A percentile compares a stretch with the other conserved stretches of the same genome.
These are phyloP conservation scores for Fusarium tupiense DNA, from an alignment of 2,329 filamentous ascomycete species.

Conservation along the genomic window DNA sequence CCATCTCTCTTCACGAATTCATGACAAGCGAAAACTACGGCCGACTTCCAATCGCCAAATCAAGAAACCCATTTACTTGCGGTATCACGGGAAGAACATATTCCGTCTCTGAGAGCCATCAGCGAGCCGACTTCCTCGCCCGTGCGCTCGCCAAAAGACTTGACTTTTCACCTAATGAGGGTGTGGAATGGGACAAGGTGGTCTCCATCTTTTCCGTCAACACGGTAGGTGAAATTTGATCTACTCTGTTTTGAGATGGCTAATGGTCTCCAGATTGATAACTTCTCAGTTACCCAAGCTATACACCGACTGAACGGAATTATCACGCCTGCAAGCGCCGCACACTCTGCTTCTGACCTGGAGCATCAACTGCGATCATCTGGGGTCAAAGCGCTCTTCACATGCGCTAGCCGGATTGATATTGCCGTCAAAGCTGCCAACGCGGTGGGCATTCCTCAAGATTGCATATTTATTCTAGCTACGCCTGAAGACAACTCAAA, in stretches of 20 bases:
- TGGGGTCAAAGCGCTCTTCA: background rate
- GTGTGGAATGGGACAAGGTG: constrained; percentile 83
- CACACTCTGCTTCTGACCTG: background rate
- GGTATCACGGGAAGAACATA: background rate
- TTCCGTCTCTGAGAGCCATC: background rate
- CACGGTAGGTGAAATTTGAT: constrained; percentile 51
- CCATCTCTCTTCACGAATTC: background rate
- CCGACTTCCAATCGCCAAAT: background rate
- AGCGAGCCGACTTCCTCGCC: constrained; percentile 66
- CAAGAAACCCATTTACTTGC: background rate
- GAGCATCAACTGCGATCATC: background rate
- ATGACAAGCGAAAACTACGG: background rate
- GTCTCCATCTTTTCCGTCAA: constrained; percentile 80
- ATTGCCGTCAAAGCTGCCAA: background rate
- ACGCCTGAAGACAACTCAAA: background rate
- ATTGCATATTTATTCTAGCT: background rate
- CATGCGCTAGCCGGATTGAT: background rate
- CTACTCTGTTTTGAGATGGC: rapidly evolving
- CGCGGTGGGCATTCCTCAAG: background rate
- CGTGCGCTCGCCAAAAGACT: constrained; percentile 75
- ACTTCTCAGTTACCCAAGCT: background rate
- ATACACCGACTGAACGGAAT: background rate
- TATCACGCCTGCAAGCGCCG: background rate
- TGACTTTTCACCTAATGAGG: constrained; percentile 73
- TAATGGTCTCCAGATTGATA: background rate